Evolutionary conservation across 2,329 filamentous ascomycete species (phyloP).

Genomic region (Neofusicoccum ribis): DNA sequence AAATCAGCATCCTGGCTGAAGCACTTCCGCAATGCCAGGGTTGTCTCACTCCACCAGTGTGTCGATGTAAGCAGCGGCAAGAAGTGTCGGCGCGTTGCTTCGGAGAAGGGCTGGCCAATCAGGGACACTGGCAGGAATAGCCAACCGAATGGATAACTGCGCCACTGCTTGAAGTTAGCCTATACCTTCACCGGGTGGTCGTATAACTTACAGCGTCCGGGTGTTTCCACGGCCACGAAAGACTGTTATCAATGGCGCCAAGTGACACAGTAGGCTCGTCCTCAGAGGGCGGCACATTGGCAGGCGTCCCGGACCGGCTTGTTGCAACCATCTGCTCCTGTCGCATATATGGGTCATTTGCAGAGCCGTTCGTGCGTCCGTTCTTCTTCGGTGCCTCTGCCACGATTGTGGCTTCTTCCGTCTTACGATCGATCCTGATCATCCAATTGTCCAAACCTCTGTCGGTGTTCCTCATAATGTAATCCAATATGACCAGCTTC

Average conservation of each 20-base stretch:
- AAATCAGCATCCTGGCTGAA: slow-evolving; percentile 95
- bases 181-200: neutral
- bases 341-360: slow-evolving; percentile 64
- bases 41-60: slow-evolving; percentile 95
- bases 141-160: slow-evolving; percentile 97
- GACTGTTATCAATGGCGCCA: slow-evolving; percentile 94
- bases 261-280: slow-evolving; percentile 65
- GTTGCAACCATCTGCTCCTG: slow-evolving; percentile 83
- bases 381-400: slow-evolving; percentile 77
- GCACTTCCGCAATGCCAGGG: slow-evolving; percentile 77
- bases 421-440: slow-evolving; percentile 91
- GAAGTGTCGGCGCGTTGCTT: slow-evolving; percentile 91
- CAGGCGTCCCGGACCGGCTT: slow-evolving; percentile 57
- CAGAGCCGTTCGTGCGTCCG: slow-evolving; percentile 41
- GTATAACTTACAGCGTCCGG: slow-evolving; percentile 74
- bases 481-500: slow-evolving; percentile 95
- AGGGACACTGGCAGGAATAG: slow-evolving; percentile 94
- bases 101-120: slow-evolving; percentile 93
- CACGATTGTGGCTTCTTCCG: slow-evolving; percentile 78
- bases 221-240: slow-evolving; percentile 99
- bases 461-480: slow-evolving; percentile 99
- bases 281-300: slow-evolving; percentile 46
- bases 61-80: slow-evolving; percentile 93
- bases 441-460: slow-evolving; percentile 98
- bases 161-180: slow-evolving; percentile 53